A percentile compares a stretch with the other conserved stretches of the same genome.
These are phyloP conservation scores for Magnaporthales sp. DNA, from an alignment of 2,329 filamentous ascomycete species.

Conservation along the genomic window DNA sequence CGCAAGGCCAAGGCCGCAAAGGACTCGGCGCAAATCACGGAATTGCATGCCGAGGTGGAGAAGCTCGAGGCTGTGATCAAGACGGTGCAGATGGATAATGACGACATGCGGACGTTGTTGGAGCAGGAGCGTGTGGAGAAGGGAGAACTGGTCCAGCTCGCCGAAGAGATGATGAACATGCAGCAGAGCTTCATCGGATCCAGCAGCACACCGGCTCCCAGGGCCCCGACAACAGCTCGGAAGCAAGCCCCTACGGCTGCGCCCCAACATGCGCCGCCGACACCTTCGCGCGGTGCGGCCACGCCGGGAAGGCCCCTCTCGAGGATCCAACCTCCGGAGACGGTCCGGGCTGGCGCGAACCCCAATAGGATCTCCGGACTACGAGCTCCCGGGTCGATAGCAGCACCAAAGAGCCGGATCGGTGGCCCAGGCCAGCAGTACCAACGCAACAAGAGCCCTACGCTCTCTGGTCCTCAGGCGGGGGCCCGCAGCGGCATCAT, in stretches of 20 bases:
- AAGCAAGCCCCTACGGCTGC: constrained; percentile 13
- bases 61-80: constrained; percentile 65
- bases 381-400: constrained; percentile 46
- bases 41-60: constrained; percentile 65
- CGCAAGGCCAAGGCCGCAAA: constrained; percentile 50
- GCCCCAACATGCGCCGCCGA: constrained; percentile 11
- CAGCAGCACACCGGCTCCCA: constrained; percentile 14
- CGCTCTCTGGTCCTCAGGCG: constrained; percentile 14
- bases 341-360: background rate
- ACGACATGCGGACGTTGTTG: constrained; percentile 53
- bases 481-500: constrained; percentile 60
- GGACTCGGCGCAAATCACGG: constrained; percentile 57
- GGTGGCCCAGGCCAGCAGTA: constrained; percentile 28
- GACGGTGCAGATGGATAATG: constrained; percentile 62
- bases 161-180: constrained; percentile 77
- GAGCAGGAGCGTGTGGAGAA: constrained; percentile 74
- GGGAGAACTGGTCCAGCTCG: constrained; percentile 70
- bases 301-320: constrained; percentile 10
- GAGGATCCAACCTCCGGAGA: constrained; percentile 10
- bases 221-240: constrained; percentile 7
- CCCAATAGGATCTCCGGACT: constrained; percentile 38
- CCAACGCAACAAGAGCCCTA: constrained; percentile 33
- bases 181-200: constrained; percentile 37
- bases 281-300: constrained; percentile 12
- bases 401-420: constrained; percentile 37